Conservation (phyloP, 2,329 filamentous ascomycete genomes). For the Samsoniella hepiali region DNA sequence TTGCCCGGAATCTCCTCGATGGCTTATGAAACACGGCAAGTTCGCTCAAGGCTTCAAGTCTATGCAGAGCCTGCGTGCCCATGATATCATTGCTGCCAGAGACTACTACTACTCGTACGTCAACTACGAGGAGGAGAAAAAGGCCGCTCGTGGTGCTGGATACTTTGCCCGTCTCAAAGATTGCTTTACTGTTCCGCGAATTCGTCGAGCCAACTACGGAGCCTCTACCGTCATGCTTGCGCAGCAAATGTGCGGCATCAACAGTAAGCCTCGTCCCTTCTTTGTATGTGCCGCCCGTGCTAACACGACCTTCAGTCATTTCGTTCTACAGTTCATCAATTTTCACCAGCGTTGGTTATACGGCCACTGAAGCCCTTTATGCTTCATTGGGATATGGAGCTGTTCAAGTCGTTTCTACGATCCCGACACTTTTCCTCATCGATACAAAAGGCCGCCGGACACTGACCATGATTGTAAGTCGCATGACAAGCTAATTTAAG, state of each 20-base stretch:
- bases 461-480: constrained; percentile 26
- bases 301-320: constrained; percentile 42
- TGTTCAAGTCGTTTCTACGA: constrained; percentile 42
- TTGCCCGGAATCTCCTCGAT: constrained; percentile 62
- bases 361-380: constrained; percentile 45
- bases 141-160: constrained; percentile 26
- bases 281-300: constrained; percentile 33
- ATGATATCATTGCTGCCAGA: constrained; percentile 52
- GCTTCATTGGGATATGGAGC: constrained; percentile 44
- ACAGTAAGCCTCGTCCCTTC: constrained; percentile 31
- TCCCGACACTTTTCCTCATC: constrained; percentile 31
- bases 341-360: constrained; percentile 53
- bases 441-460: constrained; percentile 30
- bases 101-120: constrained; percentile 52
- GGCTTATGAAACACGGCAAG: constrained; percentile 61
- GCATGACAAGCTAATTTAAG: background rate
- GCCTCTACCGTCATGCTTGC: constrained; percentile 76
- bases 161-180: constrained; percentile 42
- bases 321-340: constrained; percentile 66
- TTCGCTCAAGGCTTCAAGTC: constrained; percentile 56
- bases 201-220: constrained; percentile 69
- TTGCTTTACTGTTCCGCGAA: constrained; percentile 62
- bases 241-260: constrained; percentile 57
- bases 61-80: constrained; percentile 46
- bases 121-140: constrained; percentile 33